phyloP scores from a whole-genome alignment of 2,329 filamentous ascomycete genomes.

The Cladosporium sp. region DNA sequence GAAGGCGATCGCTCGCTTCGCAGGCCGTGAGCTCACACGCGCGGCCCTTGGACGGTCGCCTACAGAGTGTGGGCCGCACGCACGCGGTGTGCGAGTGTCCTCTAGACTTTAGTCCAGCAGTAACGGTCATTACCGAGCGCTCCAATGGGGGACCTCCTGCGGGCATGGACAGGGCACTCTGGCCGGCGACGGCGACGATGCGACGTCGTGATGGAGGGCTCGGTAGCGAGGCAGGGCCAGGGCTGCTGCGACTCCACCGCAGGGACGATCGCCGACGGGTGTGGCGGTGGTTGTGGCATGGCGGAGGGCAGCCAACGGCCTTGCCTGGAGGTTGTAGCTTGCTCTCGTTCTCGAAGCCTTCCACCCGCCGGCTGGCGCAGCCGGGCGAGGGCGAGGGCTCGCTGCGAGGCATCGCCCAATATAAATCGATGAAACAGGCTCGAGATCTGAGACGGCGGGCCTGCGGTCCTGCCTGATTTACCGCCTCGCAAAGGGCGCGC shows the following conservation, averaged over 20 bases:
- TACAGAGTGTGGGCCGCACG: too few species aligned
- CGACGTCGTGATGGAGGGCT: not conserved
- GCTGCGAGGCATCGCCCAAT: too few species aligned
- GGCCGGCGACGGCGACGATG: too few species aligned
- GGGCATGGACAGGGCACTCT: not conserved
- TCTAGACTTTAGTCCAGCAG: not conserved
- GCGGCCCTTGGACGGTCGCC: too few species aligned
- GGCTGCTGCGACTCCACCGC: not conserved
- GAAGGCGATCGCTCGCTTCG: too few species aligned
- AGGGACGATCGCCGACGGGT: conserved; percentile 6
- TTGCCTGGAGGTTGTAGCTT: too few species aligned
- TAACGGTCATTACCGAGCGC: conserved; percentile 2
- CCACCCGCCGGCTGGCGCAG: not conserved
- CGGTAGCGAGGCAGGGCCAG: conserved; percentile 8
- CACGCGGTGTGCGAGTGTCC: too few species aligned
- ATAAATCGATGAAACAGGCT: conserved; percentile 1
- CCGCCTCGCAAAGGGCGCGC: too few species aligned
- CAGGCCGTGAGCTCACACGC: too few species aligned
- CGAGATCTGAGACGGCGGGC: conserved; percentile 3
- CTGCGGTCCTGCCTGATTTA: not conserved
- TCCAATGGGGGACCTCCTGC: not conserved
- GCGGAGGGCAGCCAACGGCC: not conserved
- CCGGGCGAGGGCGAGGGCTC: too few species aligned
- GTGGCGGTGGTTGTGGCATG: not conserved
- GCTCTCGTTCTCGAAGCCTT: conserved; percentile 1